These are phyloP conservation scores for Suhomyces vadensis DNA, from an alignment of 805 yeast species.

Conservation along the genomic window DNA sequence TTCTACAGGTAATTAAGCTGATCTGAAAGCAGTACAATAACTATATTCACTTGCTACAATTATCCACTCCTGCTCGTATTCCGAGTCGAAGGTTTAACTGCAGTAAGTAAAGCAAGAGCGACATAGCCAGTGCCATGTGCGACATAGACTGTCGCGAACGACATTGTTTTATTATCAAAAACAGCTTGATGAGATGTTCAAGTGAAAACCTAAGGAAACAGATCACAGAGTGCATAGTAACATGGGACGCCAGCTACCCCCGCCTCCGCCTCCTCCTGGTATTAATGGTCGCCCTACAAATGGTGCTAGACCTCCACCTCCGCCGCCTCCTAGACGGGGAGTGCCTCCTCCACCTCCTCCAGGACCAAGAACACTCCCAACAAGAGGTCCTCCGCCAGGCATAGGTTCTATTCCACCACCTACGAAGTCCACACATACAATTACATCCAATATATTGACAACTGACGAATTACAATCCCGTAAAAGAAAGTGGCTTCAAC, in stretches of 20 bases:
- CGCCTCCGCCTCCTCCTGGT: slow-evolving; percentile 27
- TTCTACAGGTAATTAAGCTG: too few species aligned
- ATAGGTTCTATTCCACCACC: slow-evolving; percentile 16
- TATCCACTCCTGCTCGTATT: too few species aligned
- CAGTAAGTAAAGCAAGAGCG: too few species aligned
- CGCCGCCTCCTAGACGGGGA: slow-evolving; percentile 15
- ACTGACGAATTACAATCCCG: slow-evolving; percentile 39
- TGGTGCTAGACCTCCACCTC: slow-evolving; percentile 13
- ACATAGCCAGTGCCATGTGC: too few species aligned
- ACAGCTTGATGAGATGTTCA: neutral
- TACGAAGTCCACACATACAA: slow-evolving; percentile 4
- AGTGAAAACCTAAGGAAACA: neutral
- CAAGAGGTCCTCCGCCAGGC: slow-evolving; percentile 6
- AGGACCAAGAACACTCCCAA: slow-evolving; percentile 12
- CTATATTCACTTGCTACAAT: too few species aligned
- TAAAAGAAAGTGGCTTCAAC: slow-evolving; percentile 58
- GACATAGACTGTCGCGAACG: slow-evolving; percentile 1
- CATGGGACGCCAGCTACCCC: slow-evolving; percentile 17
- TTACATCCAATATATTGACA: neutral
- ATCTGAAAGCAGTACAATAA: too few species aligned
- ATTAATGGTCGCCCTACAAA: neutral
- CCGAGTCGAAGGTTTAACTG: too few species aligned
- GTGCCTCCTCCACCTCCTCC: slow-evolving; percentile 30
- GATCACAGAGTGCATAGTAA: neutral
- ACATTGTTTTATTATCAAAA: neutral